Base-by-base conservation (phyloP, 148 eudicot genomes). In the Beta vulgaris region DNA sequence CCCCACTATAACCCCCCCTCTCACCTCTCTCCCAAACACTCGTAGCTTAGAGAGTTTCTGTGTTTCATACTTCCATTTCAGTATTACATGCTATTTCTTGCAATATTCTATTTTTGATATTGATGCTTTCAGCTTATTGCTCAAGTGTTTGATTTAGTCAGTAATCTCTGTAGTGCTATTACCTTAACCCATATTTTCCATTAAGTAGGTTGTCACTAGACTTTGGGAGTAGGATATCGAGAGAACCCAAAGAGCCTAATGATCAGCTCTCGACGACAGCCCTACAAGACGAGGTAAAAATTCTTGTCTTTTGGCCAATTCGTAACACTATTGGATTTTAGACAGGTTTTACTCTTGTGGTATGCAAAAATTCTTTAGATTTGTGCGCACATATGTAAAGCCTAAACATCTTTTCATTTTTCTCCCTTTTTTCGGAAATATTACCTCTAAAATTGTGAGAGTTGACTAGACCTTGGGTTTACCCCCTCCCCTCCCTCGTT, bases 261-360 rank as follows among this genome's bases (percentile, higher is more conserved):
- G 78, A 69, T 64, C 86, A 84, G 74, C 78, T 74, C 63, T 80
- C 94, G 73, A 82, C 97, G 39, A 84, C 97, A 58, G 97, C 92
- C 80, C 76, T 95, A 69, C 97, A 92, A 76, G 97, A 92, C 63
- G 97, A 95, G 97, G 99, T 95, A 85, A 73, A 2, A 16, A 40
- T 28, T 75, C 19, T 31, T 7, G 32, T 66, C 39, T 66, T 49
- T 44, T 48, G 37, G 49, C 40, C 37, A 40, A 53, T 8, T 29
- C 72, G 40, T 39, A 7, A 19, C 29, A 32, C 25, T 42, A 55
- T 26, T 16, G 11, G 51, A 42, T 39, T 29, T 23, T 42, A 19
- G 44, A 67, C 18, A 37, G 29, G 28, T 6, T 35, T 67, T 44
- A 13, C 13, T 32, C 43, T 67, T 46, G 44, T 42, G 37, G 46